Base-by-base conservation (phyloP, 2,329 filamentous ascomycete genomes). In the Hypoxylon sp. region DNA sequence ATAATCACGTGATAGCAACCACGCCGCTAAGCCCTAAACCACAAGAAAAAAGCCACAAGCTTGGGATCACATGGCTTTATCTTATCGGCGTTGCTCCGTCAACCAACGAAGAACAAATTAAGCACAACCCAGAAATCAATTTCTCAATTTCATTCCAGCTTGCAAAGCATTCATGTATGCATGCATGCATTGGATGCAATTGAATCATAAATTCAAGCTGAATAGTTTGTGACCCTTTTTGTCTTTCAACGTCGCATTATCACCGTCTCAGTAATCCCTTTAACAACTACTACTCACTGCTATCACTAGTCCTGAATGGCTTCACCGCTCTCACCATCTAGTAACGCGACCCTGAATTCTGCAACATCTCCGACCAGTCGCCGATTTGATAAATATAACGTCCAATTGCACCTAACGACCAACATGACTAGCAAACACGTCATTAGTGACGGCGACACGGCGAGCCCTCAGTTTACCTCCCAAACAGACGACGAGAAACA, bases 251-350 rank as follows among this genome's bases (percentile, higher is more conserved):
- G 31, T 17, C 11, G 9, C 31, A 42, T 47, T 42, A 14, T 26
- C 26, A 56, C n/a, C n/a, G 31, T 24, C 11, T 5, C 31, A 50
- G 26, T 37, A 6, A 52, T 44, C 57, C 22, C 47, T 44, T 56
- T 66, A 29, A 37, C 37, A 14, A 35, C 26, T 33, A 52, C n/a
- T 17, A 56, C 14, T 42, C 35, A 44, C 26, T 42, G 31, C 19
- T 26, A 46, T 37, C 17, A 14, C 19, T 47, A 48, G 24, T 22
- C 56, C 55, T 71, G 60, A 19, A 83, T 81, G 81, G 78, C 81
- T 71, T 79, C 79, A 73, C 82, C 83, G 54, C 75, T 84, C 66
- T 81, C 79, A 69, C 80, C 80, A 63, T 77, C 78, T 52, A 77
- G 75, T 50, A 80, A 78, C 74, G 76, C 79, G 63, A 77, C 76